These are phyloP conservation scores for Pseudonitzschia multistriata DNA, from an alignment of 108 stramenopile genomes.

Conservation along the genomic window DNA sequence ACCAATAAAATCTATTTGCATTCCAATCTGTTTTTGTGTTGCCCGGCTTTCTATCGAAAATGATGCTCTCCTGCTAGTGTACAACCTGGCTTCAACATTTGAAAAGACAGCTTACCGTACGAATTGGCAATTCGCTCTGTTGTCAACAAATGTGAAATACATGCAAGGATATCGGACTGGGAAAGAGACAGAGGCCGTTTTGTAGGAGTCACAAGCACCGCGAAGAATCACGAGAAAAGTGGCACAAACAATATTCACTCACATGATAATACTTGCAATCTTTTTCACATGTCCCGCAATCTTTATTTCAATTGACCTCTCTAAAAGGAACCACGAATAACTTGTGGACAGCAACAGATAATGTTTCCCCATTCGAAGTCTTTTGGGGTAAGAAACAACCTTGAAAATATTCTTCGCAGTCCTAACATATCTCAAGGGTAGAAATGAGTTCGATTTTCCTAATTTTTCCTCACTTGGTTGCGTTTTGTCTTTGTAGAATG, in stretches of 20 bases:
- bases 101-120: neutral
- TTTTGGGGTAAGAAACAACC: constrained; percentile 51
- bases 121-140: neutral
- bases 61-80: too few species aligned
- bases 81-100: neutral
- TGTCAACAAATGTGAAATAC: too few species aligned
- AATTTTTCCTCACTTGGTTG: neutral
- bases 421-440: neutral
- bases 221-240: neutral
- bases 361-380: constrained; percentile 60
- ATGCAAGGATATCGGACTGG: neutral
- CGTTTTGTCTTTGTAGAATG: constrained; percentile 28
- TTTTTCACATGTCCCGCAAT: neutral
- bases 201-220: too few species aligned
- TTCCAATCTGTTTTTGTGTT: neutral
- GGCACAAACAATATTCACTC: neutral
- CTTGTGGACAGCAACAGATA: constrained; percentile 38
- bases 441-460: neutral
- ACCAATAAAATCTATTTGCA: neutral
- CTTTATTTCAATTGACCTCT: neutral
- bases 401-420: neutral
- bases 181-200: neutral
- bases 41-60: neutral
- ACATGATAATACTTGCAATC: neutral
- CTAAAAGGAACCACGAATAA: neutral